A percentile compares a stretch with the other conserved stretches of the same genome.
Conservation (phyloP, 2,329 filamentous ascomycete genomes). For the Aureobasidium sp. region DNA sequence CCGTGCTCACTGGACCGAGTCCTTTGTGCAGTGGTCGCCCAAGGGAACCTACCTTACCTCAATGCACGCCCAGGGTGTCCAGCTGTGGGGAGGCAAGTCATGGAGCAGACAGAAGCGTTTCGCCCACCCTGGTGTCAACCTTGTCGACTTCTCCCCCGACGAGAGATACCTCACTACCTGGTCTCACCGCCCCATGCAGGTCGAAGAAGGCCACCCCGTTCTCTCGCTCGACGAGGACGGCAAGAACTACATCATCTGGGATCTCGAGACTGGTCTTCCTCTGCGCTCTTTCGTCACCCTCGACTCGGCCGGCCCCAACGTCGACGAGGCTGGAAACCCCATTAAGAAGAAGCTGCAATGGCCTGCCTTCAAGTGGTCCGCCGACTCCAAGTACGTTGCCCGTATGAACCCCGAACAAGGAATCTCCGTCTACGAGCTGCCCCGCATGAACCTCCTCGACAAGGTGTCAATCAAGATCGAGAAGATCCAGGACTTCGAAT, state of each 20-base stretch:
- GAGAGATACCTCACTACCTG: slow-evolving; percentile 95
- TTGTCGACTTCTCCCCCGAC: slow-evolving; percentile 87
- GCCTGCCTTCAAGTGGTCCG: slow-evolving; percentile 99
- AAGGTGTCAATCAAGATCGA: slow-evolving; percentile 95
- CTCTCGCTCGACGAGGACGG: slow-evolving; percentile 77
- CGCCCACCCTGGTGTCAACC: slow-evolving; percentile 88
- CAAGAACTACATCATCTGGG: slow-evolving; percentile 99
- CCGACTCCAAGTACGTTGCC: slow-evolving; percentile 95
- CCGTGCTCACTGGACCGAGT: slow-evolving; percentile 93
- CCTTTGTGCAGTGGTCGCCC: slow-evolving; percentile 96
- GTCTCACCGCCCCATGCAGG: slow-evolving; percentile 88
- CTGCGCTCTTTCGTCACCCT: slow-evolving; percentile 90
- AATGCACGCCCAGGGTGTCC: slow-evolving; percentile 90
- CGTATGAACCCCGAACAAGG: slow-evolving; percentile 79
- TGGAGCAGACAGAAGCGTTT: slow-evolving; percentile 92
- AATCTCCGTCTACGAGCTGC: slow-evolving; percentile 85
- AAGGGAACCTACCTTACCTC: slow-evolving; percentile 90
- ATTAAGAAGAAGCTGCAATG: slow-evolving; percentile 91
- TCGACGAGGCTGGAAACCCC: slow-evolving; percentile 54
- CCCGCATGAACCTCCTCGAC: slow-evolving; percentile 80
- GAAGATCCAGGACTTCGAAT: slow-evolving; percentile 95
- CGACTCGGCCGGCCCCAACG: slow-evolving; percentile 59
- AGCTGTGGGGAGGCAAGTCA: slow-evolving; percentile 86
- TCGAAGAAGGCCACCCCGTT: slow-evolving; percentile 81
- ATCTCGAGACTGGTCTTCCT: slow-evolving; percentile 80